Percentiles rank a stretch among this genome's conserved stretches.
Evolutionary conservation across 2,329 filamentous ascomycete species (phyloP).

Genomic region (Venturia nashicola): DNA sequence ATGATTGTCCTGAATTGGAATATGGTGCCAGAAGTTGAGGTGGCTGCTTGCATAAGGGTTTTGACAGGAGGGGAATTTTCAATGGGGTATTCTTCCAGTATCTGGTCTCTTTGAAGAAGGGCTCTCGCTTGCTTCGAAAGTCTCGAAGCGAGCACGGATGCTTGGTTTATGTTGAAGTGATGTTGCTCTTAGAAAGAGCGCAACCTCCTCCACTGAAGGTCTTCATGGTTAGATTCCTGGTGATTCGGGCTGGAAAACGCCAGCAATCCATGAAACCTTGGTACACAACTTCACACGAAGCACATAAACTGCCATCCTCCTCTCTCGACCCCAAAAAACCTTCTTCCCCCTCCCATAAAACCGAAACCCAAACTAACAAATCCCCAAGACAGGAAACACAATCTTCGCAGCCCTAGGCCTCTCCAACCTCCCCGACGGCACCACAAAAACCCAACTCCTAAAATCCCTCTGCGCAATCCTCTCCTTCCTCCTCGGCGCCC

Average conservation of each 20-base stretch:
- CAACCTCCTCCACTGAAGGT: no score
- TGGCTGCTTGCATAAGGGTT: no score
- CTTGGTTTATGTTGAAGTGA: no score
- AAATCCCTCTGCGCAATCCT: slow-evolving; percentile 59
- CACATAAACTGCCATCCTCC: neutral
- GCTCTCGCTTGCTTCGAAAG: no score
- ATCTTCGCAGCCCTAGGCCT: slow-evolving; percentile 67
- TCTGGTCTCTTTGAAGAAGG: no score
- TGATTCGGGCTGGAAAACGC: neutral
- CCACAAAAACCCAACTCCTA: slow-evolving; percentile 44
- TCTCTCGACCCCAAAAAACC: neutral
- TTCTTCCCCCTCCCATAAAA: neutral
- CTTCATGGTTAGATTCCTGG: slow-evolving; percentile 30
- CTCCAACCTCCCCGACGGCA: slow-evolving; percentile 37
- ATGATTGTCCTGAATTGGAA: neutral
- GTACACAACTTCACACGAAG: no score
- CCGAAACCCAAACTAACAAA: neutral
- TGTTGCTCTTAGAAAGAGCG: no score
- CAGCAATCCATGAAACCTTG: no score
- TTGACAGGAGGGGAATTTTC: no score
- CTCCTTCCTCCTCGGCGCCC: slow-evolving; percentile 60
- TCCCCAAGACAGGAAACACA: slow-evolving; percentile 41
- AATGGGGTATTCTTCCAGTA: no score
- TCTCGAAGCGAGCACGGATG: no score
- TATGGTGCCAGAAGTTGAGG: neutral